These are phyloP conservation scores for Magnusiomyces ingens DNA, from an alignment of 1,139 yeast species.

Conservation along the genomic window DNA sequence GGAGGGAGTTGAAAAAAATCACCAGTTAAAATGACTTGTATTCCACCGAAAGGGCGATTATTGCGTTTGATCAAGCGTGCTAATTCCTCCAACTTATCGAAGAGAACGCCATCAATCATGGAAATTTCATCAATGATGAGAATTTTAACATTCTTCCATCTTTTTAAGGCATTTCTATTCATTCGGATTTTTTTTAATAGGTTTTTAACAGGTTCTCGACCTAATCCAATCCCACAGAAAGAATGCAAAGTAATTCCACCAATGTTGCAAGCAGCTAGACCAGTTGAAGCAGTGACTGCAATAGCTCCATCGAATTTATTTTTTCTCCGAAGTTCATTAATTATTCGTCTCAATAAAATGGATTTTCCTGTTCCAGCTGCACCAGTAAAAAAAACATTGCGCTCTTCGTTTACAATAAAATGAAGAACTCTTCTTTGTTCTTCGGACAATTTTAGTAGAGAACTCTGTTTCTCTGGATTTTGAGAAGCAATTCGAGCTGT, in stretches of 20 bases:
- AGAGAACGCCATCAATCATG: slow-evolving; percentile 73
- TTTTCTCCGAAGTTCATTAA: slow-evolving; percentile 46
- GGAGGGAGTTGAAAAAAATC: slow-evolving; percentile 93
- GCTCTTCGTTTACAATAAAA: slow-evolving; percentile 51
- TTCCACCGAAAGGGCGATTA: slow-evolving; percentile 72
- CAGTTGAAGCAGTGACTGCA: slow-evolving; percentile 88
- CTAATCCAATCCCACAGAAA: slow-evolving; percentile 81
- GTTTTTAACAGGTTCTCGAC: slow-evolving; percentile 40
- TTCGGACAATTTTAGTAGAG: slow-evolving; percentile 37
- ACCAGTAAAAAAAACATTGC: slow-evolving; percentile 75
- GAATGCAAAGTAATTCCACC: slow-evolving; percentile 86
- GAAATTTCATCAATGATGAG: slow-evolving; percentile 81
- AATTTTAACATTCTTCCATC: slow-evolving; percentile 61
- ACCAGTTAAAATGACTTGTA: slow-evolving; percentile 78
- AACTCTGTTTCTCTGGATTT: not conserved
- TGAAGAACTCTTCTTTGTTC: slow-evolving; percentile 69
- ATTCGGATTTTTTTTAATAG: slow-evolving; percentile 49
- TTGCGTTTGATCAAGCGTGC: slow-evolving; percentile 46
- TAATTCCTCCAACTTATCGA: slow-evolving; percentile 62
- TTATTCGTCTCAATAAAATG: slow-evolving; percentile 62
- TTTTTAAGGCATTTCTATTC: slow-evolving; percentile 38
- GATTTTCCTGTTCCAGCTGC: slow-evolving; percentile 98
- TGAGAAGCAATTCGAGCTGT: slow-evolving; percentile 5
- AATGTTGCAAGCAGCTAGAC: slow-evolving; percentile 85
- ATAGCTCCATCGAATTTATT: slow-evolving; percentile 39